Evolutionary conservation across 2,329 filamentous ascomycete genomes (phyloP), one percentile per base, ranked within the genome.

Genomic region (Ophiocordyceps polyrhachis-furcata): DNA sequence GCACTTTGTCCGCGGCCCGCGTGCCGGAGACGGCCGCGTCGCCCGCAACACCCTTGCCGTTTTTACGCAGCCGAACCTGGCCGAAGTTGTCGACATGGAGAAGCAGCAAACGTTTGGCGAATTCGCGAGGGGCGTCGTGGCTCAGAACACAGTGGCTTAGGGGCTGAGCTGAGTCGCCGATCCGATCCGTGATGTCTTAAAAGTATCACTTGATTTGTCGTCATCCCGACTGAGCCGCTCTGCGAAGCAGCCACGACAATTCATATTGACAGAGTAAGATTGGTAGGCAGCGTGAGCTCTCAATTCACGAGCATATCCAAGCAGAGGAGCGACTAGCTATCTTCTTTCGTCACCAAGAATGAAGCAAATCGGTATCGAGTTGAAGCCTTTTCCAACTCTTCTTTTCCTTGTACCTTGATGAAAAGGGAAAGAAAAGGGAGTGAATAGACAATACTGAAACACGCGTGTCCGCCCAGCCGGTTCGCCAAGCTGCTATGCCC

Each of bases 31-130:
- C 14, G 67, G 66, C 2, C 65, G 66, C 25, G 71, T 88, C 48
- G 83, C 82, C 25, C 68, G 82, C 47, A 96, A 96, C 64, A 98
- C 91, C 11, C 64, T 98, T 52, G 91, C 91, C 1, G 87, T 96
- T 11, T 98, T 96, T 57, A 98, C 89, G 47, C 91, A 98, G 71
- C 91, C 91, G 21, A 94, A 95, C 65, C 62, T 96, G 48, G 83
- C 75, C 53, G 83, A 88, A 53, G 73, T 77, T 62, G 81, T 89
- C 14, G 83, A 89, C 56, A 70, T 75, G 47, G 67, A 73, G 57
- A 70, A 76, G 53, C 71, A 74, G 35, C 68, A 78, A 46, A 81
- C 74, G 37, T 89, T 88, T 70, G 83, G 81, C 20, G 74, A 81
- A 55, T 86, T 88, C 67, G 83, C 83, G 3, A 61, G 73, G 44